Evolutionary conservation across 805 yeast species (phyloP), one percentile per base, ranked within the genome.

Genomic region (Blastobotrys muscicola): DNA sequence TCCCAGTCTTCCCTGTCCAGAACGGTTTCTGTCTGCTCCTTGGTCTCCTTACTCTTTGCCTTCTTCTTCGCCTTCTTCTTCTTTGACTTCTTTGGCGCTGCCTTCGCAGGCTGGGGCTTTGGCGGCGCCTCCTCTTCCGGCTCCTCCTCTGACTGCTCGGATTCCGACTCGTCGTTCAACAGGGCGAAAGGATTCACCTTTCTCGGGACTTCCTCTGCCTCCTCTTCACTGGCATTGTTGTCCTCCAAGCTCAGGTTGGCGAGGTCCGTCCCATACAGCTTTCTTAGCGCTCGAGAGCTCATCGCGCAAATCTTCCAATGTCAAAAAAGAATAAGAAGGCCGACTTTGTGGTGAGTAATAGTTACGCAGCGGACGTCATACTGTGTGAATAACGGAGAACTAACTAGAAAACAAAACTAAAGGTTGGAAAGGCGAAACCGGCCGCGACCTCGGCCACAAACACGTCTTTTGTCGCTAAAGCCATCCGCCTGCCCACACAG

Each of bases 341-440:
- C 63, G 94, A 84, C 56, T 84, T 84, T 59, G 71, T 65, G 42
- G 68, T 64, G 51, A 8, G 66, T 52, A 14, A 9, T 8, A 23
- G 20, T 7, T 34, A 29, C 44, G 34, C 39, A 34, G 35, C 38
- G 20, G 33, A 30, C 26, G 15, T 13, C 15, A 10, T 20, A 10
- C 29, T 6, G 6, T 20, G 26, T 4, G 26, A 20, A 20, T 20
- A 4, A 20, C 26, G 6, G 26, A 20, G 26, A 20, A 6, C 26
- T 20, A 20, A 20, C 6, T 20, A 68, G 56, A 86, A 86, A 61
- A 70, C 78, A 46, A 90, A 85, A 68, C 73, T 92, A 42, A 82
- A 74, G 56, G 97, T 92, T 30, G 98, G 98, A 45, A 92, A 92
- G 62, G 68, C 82, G 2, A 75, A 76, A 13, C 76, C 78, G 4